Conservation (phyloP, 148 eudicot species). For the Amaranthus hypochondriacus region DNA sequence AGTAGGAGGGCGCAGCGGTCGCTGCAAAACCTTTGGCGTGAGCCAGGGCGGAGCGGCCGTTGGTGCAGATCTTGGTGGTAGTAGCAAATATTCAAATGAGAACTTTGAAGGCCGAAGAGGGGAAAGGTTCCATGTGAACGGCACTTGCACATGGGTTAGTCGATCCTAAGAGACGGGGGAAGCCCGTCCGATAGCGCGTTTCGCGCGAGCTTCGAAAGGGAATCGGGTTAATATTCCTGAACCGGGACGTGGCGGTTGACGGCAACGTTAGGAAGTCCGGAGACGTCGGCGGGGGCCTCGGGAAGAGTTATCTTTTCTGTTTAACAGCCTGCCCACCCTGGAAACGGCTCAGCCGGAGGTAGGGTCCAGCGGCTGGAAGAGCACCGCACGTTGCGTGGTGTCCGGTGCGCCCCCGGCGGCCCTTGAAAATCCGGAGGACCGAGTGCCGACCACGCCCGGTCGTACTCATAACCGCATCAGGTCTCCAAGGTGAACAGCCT, state of each 20-base stretch:
- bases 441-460: slow-evolving; percentile 10
- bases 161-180: slow-evolving; percentile 26
- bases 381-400: no score
- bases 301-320: slow-evolving; percentile 19
- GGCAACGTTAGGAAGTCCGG: slow-evolving; percentile 14
- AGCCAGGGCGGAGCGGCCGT: slow-evolving; percentile 40
- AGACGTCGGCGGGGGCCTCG: slow-evolving; percentile 18
- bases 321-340: slow-evolving; percentile 16
- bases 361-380: no score
- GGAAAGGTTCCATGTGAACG: slow-evolving; percentile 49
- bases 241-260: slow-evolving; percentile 13
- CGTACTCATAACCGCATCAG: slow-evolving; percentile 13
- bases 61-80: slow-evolving; percentile 53
- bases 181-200: neutral
- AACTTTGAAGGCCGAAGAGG: slow-evolving; percentile 49
- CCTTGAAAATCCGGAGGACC: slow-evolving; percentile 12
- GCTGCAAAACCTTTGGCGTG: slow-evolving; percentile 13
- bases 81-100: slow-evolving; percentile 54
- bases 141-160: slow-evolving; percentile 47
- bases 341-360: no score
- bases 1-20: neutral
- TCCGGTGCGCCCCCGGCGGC: neutral
- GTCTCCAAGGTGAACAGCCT: slow-evolving; percentile 12
- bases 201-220: slow-evolving; percentile 18
- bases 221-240: slow-evolving; percentile 9